Conservation (phyloP, 306 rosid genomes). For the Cyclanthera cordifolia region DNA sequence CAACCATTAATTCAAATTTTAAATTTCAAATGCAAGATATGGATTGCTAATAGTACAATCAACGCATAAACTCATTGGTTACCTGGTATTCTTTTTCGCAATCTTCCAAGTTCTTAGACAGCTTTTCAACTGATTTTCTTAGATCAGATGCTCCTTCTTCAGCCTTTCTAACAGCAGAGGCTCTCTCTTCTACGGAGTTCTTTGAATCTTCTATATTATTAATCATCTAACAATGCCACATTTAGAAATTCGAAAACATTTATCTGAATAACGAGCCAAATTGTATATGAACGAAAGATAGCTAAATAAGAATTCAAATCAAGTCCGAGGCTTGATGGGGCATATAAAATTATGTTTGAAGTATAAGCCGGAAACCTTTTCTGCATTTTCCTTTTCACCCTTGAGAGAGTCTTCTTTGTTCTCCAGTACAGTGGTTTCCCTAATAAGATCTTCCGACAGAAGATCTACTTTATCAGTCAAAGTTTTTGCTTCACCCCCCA, state of each 20-base stretch:
- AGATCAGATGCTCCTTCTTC: conserved; percentile 88
- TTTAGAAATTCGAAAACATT: conserved; percentile 16
- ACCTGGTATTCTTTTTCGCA: conserved; percentile 86
- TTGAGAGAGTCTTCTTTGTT: conserved; percentile 67
- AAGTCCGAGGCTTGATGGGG: background rate
- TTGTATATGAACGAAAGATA: background rate
- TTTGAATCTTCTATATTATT: conserved; percentile 69
- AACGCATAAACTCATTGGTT: conserved; percentile 11
- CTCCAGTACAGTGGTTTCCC: conserved; percentile 54
- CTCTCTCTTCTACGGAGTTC: conserved; percentile 58
- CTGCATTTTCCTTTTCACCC: conserved; percentile 65
- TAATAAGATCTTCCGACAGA: conserved; percentile 63
- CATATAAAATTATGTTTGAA: background rate
- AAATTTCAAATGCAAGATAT: background rate
- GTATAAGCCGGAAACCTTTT: conserved; percentile 37
- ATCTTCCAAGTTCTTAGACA: conserved; percentile 55
- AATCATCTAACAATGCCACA: conserved; percentile 37
- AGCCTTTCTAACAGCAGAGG: conserved; percentile 57
- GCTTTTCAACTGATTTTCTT: conserved; percentile 53
- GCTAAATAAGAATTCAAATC: conserved; percentile 3
- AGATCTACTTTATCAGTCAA: conserved; percentile 61
- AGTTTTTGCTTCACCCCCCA: conserved; percentile 85
- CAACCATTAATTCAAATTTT: background rate
- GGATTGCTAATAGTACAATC: background rate
- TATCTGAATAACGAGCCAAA: conserved; percentile 1